These are phyloP conservation scores for Talinum fruticosum DNA, from an alignment of 148 eudicot species.

Conservation along the genomic window DNA sequence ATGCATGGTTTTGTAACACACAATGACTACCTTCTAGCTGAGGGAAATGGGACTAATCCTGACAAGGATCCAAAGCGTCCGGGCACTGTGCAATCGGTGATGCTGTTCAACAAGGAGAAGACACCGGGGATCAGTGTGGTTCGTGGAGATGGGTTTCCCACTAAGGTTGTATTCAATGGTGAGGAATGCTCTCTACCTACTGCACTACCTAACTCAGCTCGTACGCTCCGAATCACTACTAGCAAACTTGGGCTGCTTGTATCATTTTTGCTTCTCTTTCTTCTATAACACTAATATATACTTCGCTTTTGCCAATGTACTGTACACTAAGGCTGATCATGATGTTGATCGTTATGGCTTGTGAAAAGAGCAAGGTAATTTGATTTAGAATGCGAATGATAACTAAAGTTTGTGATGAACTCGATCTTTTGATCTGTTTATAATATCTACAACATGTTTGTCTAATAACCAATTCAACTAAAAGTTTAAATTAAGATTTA, in stretches of 20 bases:
- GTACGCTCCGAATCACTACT: neutral
- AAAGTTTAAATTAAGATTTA: too few relatives aligned
- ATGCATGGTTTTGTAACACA: constrained; percentile 38
- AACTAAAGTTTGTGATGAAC: neutral
- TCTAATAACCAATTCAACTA: too few relatives aligned
- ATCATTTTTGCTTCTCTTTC: constrained; percentile 5
- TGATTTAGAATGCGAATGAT: neutral
- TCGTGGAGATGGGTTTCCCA: constrained; percentile 51
- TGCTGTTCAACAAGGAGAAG: constrained; percentile 46
- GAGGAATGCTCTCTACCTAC: constrained; percentile 52
- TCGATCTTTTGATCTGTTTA: too few relatives aligned
- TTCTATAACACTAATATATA: neutral
- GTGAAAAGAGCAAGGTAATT: neutral
- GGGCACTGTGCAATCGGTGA: constrained; percentile 46
- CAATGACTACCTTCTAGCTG: constrained; percentile 39
- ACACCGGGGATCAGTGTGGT: constrained; percentile 50
- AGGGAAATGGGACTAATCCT: constrained; percentile 35
- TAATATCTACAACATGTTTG: too few relatives aligned
- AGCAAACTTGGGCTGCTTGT: neutral
- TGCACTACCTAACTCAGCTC: constrained; percentile 28
- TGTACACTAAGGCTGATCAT: neutral
- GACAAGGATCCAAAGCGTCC: constrained; percentile 45
- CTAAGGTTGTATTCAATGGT: constrained; percentile 54
- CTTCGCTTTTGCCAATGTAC: neutral
- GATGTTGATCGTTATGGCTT: neutral